Conservation (phyloP, 2,329 filamentous ascomycete species). For the Colletotrichum lini region DNA sequence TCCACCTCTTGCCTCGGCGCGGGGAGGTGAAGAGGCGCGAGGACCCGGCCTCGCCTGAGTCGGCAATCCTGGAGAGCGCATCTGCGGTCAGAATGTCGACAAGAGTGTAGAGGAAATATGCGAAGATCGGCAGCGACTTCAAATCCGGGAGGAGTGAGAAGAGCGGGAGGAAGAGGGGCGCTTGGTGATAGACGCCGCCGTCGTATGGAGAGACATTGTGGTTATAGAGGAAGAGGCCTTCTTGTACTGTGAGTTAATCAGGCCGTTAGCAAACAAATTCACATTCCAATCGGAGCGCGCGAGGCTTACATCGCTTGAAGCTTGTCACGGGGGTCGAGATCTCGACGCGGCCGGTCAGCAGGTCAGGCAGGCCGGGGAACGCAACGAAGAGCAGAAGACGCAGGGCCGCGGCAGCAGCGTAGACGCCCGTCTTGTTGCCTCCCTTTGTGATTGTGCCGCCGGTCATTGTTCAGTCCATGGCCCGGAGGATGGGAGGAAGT, state of each 20-base stretch:
- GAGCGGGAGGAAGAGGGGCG: constrained; percentile 89
- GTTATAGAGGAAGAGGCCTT: constrained; percentile 95
- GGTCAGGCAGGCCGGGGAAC: constrained; percentile 86
- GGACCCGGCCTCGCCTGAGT: constrained; percentile 83
- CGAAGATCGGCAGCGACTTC: constrained; percentile 77
- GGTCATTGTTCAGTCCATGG: constrained; percentile 42
- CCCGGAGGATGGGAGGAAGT: constrained; percentile 15
- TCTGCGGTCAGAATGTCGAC: constrained; percentile 88
- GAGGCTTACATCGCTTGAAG: constrained; percentile 89
- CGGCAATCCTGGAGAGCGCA: constrained; percentile 83
- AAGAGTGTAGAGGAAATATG: constrained; percentile 83
- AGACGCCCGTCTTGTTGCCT: constrained; percentile 69
- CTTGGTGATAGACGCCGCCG: constrained; percentile 86
- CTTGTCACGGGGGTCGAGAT: constrained; percentile 97
- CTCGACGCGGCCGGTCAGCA: constrained; percentile 92
- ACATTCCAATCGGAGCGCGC: background rate
- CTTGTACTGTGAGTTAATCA: constrained; percentile 77
- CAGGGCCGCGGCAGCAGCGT: constrained; percentile 81
- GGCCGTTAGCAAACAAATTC: constrained; percentile 26
- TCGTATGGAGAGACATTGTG: constrained; percentile 98
- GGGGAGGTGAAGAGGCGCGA: constrained; percentile 85
- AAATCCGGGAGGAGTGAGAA: constrained; percentile 89
- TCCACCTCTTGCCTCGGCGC: constrained; percentile 81
- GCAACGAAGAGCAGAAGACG: constrained; percentile 84
- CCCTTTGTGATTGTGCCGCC: constrained; percentile 55